phyloP scores from a whole-genome alignment of 1,139 yeast species.

The Hansenula anomala region DNA sequence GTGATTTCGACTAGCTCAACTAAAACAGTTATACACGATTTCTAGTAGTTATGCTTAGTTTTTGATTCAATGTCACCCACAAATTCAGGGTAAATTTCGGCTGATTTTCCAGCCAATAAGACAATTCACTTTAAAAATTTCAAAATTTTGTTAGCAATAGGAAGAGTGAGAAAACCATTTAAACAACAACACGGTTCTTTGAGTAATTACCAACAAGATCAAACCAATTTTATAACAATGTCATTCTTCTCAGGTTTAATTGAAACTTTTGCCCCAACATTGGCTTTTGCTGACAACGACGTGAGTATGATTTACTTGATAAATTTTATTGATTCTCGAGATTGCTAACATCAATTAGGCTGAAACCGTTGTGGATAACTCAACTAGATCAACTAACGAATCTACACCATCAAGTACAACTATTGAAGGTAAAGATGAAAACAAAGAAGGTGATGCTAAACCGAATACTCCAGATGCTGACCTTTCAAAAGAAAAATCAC shows the following conservation, averaged over 20 bases:
- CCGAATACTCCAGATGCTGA: conserved; percentile 45
- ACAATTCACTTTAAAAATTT: conserved; percentile 7
- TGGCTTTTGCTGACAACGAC: conserved; percentile 68
- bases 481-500: conserved; percentile 35
- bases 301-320: too few relatives aligned
- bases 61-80: too few relatives aligned
- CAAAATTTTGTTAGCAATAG: conserved; percentile 2
- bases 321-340: too few relatives aligned
- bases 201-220: too few relatives aligned
- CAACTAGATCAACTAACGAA: background rate
- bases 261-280: conserved; percentile 69
- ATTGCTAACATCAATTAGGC: too few relatives aligned
- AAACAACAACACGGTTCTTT: too few relatives aligned
- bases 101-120: conserved; percentile 8
- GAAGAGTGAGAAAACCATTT: too few relatives aligned
- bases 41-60: too few relatives aligned
- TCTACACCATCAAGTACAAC: conserved; percentile 1
- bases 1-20: too few relatives aligned
- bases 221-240: too few relatives aligned
- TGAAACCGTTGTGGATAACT: background rate
- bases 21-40: too few relatives aligned
- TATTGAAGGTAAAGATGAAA: conserved; percentile 35
- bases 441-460: conserved; percentile 55
- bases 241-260: conserved; percentile 48
- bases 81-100: background rate